These are phyloP conservation scores for Trifolium subterraneum DNA, from an alignment of 306 rosid genomes.

Conservation along the genomic window DNA sequence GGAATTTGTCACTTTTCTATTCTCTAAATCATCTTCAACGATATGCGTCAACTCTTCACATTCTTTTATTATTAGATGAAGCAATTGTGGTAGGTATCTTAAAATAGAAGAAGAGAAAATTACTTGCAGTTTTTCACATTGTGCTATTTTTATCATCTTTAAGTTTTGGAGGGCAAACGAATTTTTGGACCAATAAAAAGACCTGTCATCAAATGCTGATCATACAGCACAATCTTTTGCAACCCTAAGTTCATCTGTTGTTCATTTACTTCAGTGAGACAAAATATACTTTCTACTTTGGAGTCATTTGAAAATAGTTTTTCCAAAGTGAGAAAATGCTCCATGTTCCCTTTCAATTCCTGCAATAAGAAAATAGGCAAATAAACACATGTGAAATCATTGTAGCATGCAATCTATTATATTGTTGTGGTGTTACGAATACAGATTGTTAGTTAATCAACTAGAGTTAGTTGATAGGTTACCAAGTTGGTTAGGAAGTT, in stretches of 20 bases:
- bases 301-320: too few relatives aligned
- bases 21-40: conserved; percentile 18
- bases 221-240: rapidly evolving
- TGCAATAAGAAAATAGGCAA: too few relatives aligned
- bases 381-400: too few relatives aligned
- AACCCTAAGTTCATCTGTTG: neutral
- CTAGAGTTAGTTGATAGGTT: too few relatives aligned
- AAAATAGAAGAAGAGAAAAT: neutral
- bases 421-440: too few relatives aligned
- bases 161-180: neutral
- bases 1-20: neutral
- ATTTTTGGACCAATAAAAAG: neutral
- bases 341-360: neutral
- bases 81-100: neutral
- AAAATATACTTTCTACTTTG: too few relatives aligned
- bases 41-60: conserved; percentile 17
- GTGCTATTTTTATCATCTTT: rapidly evolving
- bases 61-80: rapidly evolving
- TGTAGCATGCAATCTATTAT: too few relatives aligned
- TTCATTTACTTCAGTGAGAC: neutral
- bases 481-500: too few relatives aligned
- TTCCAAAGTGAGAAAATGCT: neutral
- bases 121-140: conserved; percentile 5
- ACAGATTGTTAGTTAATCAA: too few relatives aligned
- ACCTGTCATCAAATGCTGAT: neutral